Evolutionary conservation across 2,329 filamentous ascomycete species (phyloP), one percentile per base, ranked within the genome.

Genomic region (Bipolaris victoriae): DNA sequence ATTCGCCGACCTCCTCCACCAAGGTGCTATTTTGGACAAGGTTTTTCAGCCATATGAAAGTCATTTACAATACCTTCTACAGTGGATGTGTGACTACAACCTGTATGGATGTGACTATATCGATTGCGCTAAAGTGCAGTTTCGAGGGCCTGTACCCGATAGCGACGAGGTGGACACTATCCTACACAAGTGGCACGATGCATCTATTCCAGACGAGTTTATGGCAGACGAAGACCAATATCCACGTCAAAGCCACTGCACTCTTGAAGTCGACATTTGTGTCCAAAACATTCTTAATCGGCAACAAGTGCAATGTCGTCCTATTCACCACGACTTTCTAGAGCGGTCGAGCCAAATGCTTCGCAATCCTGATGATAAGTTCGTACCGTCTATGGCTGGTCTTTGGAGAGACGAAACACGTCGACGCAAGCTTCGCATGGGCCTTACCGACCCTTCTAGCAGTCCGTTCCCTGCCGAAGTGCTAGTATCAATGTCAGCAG

Each of bases 71-170:
- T 98, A 93, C 73, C 79, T 97, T 7, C 83, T 95, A 9, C 96
- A 99, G 77, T 99, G 96, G 86, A 98, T 99, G 95, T 90, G 89
- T 63, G 96, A 99, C 75, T 99, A 96, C 81, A 99, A 97, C 72
- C 81, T 99, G 64, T 98, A 96, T 74, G 96, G 96, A 6, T 99
- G 95, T 72, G 89, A 87, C 54, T 96, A 94, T 68, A 87, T 98
- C 63, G 86, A 94, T 57, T 89, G 87, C 48, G 81, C 81, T 9
- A 90, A 86, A 61, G 86, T 88, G 1, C 82, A 79, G 26, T 97
- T 97, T 71, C 86, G 95, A 52, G 81, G 82, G 2, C 92, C 92
- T 0, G 81, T 97, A 1, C 93, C 93, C 0, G 79, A 84, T 7
- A 87, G 86, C 67, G 80, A 87, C n/a, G 83, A 88, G 20, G 79